These are phyloP conservation scores for Camelina neglecta DNA, from an alignment of 345 rosid genomes.

Conservation along the genomic window DNA sequence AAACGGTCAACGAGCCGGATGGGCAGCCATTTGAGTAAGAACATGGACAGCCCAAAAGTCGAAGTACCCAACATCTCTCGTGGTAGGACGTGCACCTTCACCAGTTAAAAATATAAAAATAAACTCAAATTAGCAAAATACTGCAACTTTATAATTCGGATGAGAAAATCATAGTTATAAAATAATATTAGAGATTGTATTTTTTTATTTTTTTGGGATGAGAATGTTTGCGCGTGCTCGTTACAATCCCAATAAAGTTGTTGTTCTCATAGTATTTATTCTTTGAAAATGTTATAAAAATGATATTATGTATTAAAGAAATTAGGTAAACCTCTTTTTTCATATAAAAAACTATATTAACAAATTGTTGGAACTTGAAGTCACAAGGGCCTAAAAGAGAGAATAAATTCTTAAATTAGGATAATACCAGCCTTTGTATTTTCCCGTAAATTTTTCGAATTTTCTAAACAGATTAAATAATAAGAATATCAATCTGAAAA, in stretches of 20 bases:
- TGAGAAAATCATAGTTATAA: conserved; percentile 23
- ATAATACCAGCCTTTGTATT: conserved; percentile 34
- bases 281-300: conserved; percentile 23
- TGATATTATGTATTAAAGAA: conserved; percentile 12
- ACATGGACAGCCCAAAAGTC: conserved; percentile 94
- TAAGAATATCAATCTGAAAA: conserved; percentile 18
- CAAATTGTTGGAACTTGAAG: conserved; percentile 48
- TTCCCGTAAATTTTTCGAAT: not conserved
- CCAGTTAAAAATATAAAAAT: not conserved
- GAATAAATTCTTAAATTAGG: conserved; percentile 17
- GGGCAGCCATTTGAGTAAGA: conserved; percentile 91
- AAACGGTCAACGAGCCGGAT: conserved; percentile 74
- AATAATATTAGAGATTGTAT: not conserved
- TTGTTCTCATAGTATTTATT: conserved; percentile 32
- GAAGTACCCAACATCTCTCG: conserved; percentile 92
- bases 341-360: conserved; percentile 11
- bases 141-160: conserved; percentile 9
- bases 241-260: conserved; percentile 47
- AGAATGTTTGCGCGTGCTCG: conserved; percentile 46
- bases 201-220: conserved; percentile 7
- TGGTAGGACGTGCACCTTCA: conserved; percentile 97
- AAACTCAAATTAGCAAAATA: conserved; percentile 33
- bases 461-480: conserved; percentile 4
- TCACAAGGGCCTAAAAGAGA: conserved; percentile 35
- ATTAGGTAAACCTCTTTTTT: conserved; percentile 40